Conservation (phyloP, 2,329 filamentous ascomycete species). For the Salinomyces thailandicus region DNA sequence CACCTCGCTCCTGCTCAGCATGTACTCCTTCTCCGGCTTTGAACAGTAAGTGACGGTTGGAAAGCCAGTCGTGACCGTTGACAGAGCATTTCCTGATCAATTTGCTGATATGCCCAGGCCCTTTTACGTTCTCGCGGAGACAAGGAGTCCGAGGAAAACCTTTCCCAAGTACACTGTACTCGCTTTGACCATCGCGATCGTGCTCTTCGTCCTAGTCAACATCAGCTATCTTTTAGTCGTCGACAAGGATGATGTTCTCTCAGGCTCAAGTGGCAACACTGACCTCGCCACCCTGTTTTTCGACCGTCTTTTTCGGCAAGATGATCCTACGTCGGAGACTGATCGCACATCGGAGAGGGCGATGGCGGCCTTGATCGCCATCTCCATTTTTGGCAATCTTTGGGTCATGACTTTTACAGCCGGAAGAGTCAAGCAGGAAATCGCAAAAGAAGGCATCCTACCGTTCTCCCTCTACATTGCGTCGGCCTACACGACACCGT, state of each 20-base stretch:
- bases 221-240: conserved; percentile 28
- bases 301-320: conserved; percentile 13
- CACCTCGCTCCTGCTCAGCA: conserved; percentile 35
- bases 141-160: conserved; percentile 29
- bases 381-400: conserved; percentile 48
- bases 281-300: conserved; percentile 25
- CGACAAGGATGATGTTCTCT: conserved; percentile 13
- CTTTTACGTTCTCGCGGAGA: conserved; percentile 36
- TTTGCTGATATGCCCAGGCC: too few relatives aligned
- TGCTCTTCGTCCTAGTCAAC: conserved; percentile 21
- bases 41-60: too few relatives aligned
- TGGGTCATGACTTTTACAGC: conserved; percentile 48
- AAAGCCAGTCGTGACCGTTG: too few relatives aligned
- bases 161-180: conserved; percentile 28
- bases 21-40: conserved; percentile 34
- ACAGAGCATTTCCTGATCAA: too few relatives aligned
- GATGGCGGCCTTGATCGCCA: conserved; percentile 42
- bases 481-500: conserved; percentile 21
- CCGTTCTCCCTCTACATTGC: conserved; percentile 43
- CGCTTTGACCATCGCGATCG: conserved; percentile 22
- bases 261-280: conserved; percentile 4
- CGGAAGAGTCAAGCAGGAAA: conserved; percentile 49
- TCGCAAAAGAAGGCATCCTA: conserved; percentile 48
- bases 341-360: conserved; percentile 24
- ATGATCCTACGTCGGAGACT: conserved; percentile 4